A percentile compares a stretch with the other conserved stretches of the same genome.
phyloP scores from a whole-genome alignment of 225 moss, liverwort and hornwort genomes.

The Pseudisothecium myosuroides region DNA sequence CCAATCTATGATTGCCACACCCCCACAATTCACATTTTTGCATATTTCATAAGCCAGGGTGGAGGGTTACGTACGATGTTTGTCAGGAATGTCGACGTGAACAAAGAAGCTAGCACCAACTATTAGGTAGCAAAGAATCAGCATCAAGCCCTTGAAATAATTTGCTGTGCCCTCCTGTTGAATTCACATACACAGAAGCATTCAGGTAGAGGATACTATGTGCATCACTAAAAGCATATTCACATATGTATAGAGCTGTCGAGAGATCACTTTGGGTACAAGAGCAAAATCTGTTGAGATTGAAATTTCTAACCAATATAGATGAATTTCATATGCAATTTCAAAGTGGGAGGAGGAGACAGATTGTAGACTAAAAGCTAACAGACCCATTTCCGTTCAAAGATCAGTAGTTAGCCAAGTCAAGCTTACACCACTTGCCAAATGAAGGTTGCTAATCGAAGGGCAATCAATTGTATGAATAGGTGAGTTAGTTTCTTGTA shows the following conservation, averaged over 20 bases:
- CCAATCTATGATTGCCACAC: not conserved
- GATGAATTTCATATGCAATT: not conserved
- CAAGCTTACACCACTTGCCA: not conserved
- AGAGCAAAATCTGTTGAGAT: not conserved
- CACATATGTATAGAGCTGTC: not conserved
- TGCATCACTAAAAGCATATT: not conserved
- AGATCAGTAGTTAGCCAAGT: not conserved
- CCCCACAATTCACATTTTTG: not conserved
- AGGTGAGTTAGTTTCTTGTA: not conserved
- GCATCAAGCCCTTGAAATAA: constrained; percentile 87
- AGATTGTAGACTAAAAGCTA: not conserved
- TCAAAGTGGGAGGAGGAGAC: not conserved
- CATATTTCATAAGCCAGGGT: not conserved
- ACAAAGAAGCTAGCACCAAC: constrained; percentile 85
- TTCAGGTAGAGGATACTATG: not conserved
- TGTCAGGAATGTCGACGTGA: constrained; percentile 31
- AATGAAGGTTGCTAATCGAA: not conserved
- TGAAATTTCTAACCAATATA: not conserved
- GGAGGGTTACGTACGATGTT: not conserved
- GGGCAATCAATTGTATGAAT: not conserved
- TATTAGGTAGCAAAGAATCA: constrained; percentile 73
- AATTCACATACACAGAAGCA: not conserved
- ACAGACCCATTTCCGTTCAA: not conserved
- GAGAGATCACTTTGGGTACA: not conserved
- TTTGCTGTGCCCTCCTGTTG: constrained; percentile 70